These are phyloP conservation scores for Phytophthora pinifolia DNA, from an alignment of 352 stramenopile genomes.

Conservation along the genomic window DNA sequence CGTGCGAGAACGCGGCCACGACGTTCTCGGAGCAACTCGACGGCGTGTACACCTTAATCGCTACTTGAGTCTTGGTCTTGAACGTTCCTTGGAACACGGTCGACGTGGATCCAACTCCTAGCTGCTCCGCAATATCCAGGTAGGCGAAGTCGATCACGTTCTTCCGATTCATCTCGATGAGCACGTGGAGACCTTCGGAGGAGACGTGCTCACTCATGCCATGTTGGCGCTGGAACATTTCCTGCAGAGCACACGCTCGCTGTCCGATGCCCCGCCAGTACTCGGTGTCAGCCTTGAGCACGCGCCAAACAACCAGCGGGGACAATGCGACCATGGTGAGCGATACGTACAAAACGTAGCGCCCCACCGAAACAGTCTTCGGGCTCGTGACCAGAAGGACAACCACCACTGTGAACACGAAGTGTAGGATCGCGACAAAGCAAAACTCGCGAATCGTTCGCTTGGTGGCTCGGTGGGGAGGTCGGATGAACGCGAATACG, in stretches of 20 bases:
- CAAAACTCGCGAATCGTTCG: constrained; percentile 37
- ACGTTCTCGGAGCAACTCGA: constrained; percentile 30
- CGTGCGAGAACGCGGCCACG: constrained; percentile 42
- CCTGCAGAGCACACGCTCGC: constrained; percentile 29
- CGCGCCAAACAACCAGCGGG: constrained; percentile 45
- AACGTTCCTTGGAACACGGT: constrained; percentile 38
- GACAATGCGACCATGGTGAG: constrained; percentile 26
- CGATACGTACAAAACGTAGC: constrained; percentile 17
- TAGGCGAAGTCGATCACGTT: constrained; percentile 60
- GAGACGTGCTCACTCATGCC: constrained; percentile 37
- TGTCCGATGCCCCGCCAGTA: constrained; percentile 50
- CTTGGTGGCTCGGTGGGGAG: constrained; percentile 32
- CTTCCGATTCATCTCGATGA: constrained; percentile 59
- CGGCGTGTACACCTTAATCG: constrained; percentile 50
- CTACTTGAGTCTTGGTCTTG: constrained; percentile 38
- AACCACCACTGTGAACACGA: constrained; percentile 15
- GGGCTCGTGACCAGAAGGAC: constrained; percentile 27
- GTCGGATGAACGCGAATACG: constrained; percentile 37
- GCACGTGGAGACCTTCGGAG: constrained; percentile 39
- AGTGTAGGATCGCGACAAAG: constrained; percentile 21
- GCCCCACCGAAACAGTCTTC: constrained; percentile 7
- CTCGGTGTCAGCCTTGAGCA: constrained; percentile 45
- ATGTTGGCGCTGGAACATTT: constrained; percentile 31
- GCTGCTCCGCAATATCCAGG: constrained; percentile 32
- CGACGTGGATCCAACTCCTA: constrained; percentile 33